Evolutionary conservation across 2,329 filamentous ascomycete genomes (phyloP).

Genomic region (Cladophialophora exuberans): DNA sequence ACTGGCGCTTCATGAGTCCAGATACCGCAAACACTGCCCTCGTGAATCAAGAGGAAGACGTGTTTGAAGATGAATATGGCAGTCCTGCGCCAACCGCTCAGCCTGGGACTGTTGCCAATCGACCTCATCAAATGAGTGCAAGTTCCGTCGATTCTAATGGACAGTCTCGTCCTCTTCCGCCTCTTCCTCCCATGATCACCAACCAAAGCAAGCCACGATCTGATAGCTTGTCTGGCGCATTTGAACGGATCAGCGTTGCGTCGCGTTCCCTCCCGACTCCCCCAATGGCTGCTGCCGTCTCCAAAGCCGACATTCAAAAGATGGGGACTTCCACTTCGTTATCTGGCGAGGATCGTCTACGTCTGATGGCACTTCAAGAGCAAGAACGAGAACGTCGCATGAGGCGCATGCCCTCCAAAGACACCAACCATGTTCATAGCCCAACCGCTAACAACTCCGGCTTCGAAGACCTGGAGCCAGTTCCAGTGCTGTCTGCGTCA

Average conservation of each 20-base stretch:
- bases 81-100: conserved; percentile 67
- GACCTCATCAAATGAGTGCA: conserved; percentile 64
- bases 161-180: conserved; percentile 82
- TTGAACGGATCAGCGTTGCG: conserved; percentile 70
- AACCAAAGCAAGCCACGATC: conserved; percentile 19
- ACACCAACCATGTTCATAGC: conserved; percentile 44
- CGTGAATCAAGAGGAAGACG: conserved; percentile 63
- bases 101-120: conserved; percentile 52
- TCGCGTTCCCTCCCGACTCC: conserved; percentile 73
- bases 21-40: conserved; percentile 61
- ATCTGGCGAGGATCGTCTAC: conserved; percentile 82
- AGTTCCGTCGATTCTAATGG: conserved; percentile 78
- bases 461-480: conserved; percentile 30
- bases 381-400: conserved; percentile 71
- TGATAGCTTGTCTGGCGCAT: conserved; percentile 61
- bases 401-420: conserved; percentile 58
- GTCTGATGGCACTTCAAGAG: conserved; percentile 78
- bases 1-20: conserved; percentile 82
- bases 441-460: conserved; percentile 38
- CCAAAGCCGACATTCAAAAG: conserved; percentile 77
- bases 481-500: conserved; percentile 62
- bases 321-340: conserved; percentile 75
- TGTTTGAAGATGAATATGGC: conserved; percentile 65
- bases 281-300: conserved; percentile 67
- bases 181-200: conserved; percentile 64